Base-by-base conservation (phyloP, 129 eudicot genomes). In the Chrysanthemum makinoi region DNA sequence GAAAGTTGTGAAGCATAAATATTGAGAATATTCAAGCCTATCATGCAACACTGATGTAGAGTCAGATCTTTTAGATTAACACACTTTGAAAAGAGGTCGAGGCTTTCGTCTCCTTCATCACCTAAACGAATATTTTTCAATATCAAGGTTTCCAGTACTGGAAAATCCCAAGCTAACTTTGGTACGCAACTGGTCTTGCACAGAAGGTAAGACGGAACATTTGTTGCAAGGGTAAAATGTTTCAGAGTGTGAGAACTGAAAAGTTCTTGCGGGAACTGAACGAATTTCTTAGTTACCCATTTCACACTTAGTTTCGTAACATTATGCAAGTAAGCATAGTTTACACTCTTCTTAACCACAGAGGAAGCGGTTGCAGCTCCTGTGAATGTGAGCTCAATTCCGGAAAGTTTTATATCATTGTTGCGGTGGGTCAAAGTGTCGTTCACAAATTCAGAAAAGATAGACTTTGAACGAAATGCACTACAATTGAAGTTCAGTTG, bases 241-340 rank as follows among this genome's bases (percentile, higher is more conserved):
- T 62, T 62, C 11, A 62, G 48, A 10, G 66, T 30, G 20, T 33
- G 66, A 30, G 48, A 62, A 30, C 48, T 62, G 33, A 62, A 62
- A 62, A 62, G 9, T 12, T 12, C 15, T 15, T 30, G 19, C 0
- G 66, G 66, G 10, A 62, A 26, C 43, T 2, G n/a, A 5, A 1
- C 0, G 10, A 3, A 8, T 15, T n/a, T 8, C 1, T 5, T 11
- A 26, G 19, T 15, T n/a, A 8, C 4, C 47, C 46, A 62, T 62
- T 3, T 15, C 9, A 62, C 1, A 62, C 17, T 62, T 46, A 62
- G 19, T 14, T 30, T 13, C 47, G 18, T 30, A 30, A 30, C 39
- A 20, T 62, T 62, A 30, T 30, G 14, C 66, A 30, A 30, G 66
- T 30, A 30, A 0, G 66, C 66, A 30, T 62, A 62, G 1, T 30